Conservation (phyloP, 2,329 filamentous ascomycete genomes). For the Alternaria angustiovoidea region DNA sequence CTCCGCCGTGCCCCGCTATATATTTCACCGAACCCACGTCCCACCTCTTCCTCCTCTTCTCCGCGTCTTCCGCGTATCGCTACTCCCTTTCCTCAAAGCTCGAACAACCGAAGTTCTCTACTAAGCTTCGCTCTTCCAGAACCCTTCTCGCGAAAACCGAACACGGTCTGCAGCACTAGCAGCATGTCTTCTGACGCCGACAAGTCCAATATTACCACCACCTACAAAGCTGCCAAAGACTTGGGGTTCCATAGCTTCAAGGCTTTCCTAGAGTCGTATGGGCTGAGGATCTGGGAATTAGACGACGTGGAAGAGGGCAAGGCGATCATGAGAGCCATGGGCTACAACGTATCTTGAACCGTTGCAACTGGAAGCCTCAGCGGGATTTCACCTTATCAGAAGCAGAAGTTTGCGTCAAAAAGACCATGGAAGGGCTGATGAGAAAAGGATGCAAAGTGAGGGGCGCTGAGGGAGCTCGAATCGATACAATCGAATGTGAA, state of each 20-base stretch:
- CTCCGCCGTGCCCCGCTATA: neutral
- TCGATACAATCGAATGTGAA: neutral
- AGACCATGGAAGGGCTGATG: neutral
- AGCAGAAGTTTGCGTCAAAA: neutral
- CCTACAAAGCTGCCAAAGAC: conserved; percentile 21
- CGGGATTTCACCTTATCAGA: neutral
- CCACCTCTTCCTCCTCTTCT: neutral
- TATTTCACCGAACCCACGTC: neutral
- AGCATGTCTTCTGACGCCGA: conserved; percentile 9
- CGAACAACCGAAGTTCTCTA: neutral
- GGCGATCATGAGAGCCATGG: conserved; percentile 30
- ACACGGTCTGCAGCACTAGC: neutral
- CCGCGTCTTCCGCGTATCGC: neutral
- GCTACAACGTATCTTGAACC: conserved; percentile 19
- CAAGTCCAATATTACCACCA: conserved; percentile 15
- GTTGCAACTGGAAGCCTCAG: neutral
- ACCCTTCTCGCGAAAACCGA: neutral
- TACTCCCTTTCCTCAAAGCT: neutral
- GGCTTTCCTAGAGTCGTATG: conserved; percentile 26
- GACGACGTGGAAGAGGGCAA: conserved; percentile 33
- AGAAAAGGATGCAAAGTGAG: neutral
- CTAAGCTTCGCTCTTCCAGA: neutral
- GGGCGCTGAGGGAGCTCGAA: neutral
- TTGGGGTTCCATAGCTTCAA: conserved; percentile 23
- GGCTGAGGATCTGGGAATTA: conserved; percentile 12